Percentiles rank a stretch among this genome's conserved stretches.
Conservation (phyloP, 2,329 filamentous ascomycete species). For the Lachnellula cervina region DNA sequence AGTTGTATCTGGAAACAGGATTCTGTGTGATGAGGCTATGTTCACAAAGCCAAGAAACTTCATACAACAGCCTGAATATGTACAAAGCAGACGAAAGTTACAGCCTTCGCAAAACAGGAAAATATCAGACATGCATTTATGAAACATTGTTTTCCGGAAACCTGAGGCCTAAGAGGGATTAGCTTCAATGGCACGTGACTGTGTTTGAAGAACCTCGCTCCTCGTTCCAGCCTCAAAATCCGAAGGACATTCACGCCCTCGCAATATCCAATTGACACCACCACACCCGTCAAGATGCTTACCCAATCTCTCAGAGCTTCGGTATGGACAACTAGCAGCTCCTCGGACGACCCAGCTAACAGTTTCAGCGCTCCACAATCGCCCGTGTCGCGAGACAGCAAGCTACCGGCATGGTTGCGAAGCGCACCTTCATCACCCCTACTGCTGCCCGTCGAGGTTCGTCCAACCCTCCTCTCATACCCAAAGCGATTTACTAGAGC, state of each 20-base stretch:
- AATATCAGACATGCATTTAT: too few species aligned
- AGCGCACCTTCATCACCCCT: constrained; percentile 32
- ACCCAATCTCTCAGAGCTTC: constrained; percentile 33
- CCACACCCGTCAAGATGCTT: constrained; percentile 31
- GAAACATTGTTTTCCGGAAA: too few species aligned
- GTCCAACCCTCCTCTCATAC: constrained; percentile 7
- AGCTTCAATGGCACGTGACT: neutral
- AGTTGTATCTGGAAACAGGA: too few species aligned
- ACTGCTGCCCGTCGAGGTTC: constrained; percentile 33
- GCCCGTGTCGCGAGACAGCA: constrained; percentile 32
- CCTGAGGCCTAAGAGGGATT: too few species aligned
- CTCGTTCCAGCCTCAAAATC: constrained; percentile 6
- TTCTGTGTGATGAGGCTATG: too few species aligned
- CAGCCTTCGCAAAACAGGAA: too few species aligned
- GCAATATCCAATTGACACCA: constrained; percentile 28
- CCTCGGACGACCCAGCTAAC: constrained; percentile 17
- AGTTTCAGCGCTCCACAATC: constrained; percentile 31
- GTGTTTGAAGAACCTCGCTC: constrained; percentile 2
- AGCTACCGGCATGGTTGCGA: constrained; percentile 25
- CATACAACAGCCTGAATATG: too few species aligned
- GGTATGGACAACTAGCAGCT: constrained; percentile 26
- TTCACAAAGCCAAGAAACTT: too few species aligned
- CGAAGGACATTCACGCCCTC: constrained; percentile 16
- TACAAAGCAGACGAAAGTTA: too few species aligned
- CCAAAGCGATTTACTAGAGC: neutral